Conservation (phyloP, 2,329 filamentous ascomycete species). For the Parafenestella ontariensis region DNA sequence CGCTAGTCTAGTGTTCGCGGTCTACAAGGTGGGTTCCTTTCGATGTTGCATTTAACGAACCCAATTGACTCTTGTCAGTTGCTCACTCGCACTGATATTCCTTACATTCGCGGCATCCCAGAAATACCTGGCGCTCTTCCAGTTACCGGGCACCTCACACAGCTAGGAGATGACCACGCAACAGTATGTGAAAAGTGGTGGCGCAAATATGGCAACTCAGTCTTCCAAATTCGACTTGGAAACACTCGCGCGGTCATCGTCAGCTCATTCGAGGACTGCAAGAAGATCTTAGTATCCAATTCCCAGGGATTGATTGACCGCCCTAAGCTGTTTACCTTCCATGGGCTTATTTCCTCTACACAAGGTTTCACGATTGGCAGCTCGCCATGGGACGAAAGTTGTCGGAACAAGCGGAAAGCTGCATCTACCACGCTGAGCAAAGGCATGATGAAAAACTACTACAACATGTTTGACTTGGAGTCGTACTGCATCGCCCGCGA, state of each 20-base stretch:
- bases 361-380: slow-evolving; percentile 65
- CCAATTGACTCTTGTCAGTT: slow-evolving; percentile 1
- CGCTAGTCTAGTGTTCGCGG: background rate
- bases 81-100: slow-evolving; percentile 54
- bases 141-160: slow-evolving; percentile 59
- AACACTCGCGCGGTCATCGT: slow-evolving; percentile 62
- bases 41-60: background rate
- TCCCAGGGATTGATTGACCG: slow-evolving; percentile 60
- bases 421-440: slow-evolving; percentile 57
- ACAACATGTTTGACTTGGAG: slow-evolving; percentile 63
- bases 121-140: slow-evolving; percentile 61
- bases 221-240: slow-evolving; percentile 62
- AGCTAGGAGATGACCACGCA: slow-evolving; percentile 62
- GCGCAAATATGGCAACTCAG: slow-evolving; percentile 55
- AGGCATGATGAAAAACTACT: slow-evolving; percentile 57
- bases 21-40: slow-evolving; percentile 11
- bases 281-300: slow-evolving; percentile 58
- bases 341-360: slow-evolving; percentile 57
- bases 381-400: slow-evolving; percentile 62
- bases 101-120: slow-evolving; percentile 57
- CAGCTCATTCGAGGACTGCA: slow-evolving; percentile 61
- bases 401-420: slow-evolving; percentile 61
- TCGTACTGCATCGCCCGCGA: slow-evolving; percentile 60
- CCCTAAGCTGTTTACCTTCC: slow-evolving; percentile 62
- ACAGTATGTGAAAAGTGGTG: slow-evolving; percentile 60